Evolutionary conservation across 2,329 filamentous ascomycete genomes (phyloP).

Genomic region (Zelopaecilomyces penicillatus): DNA sequence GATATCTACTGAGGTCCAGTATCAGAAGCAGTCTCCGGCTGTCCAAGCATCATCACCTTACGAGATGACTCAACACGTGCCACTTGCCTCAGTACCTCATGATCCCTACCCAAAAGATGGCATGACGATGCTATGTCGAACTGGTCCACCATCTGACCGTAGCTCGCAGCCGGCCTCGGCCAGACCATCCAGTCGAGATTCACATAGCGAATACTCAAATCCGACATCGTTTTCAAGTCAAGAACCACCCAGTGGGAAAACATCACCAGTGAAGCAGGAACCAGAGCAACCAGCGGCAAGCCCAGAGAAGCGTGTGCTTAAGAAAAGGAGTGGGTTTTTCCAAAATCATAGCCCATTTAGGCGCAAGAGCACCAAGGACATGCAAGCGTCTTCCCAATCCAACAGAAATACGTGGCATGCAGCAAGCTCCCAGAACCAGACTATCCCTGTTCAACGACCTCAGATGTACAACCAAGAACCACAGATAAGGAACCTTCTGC

Average conservation of each 20-base stretch:
- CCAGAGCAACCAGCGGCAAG: slow-evolving; percentile 34
- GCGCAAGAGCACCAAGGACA: slow-evolving; percentile 78
- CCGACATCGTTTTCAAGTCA: slow-evolving; percentile 83
- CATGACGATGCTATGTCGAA: slow-evolving; percentile 94
- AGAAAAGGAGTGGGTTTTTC: slow-evolving; percentile 80
- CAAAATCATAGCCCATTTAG: slow-evolving; percentile 88
- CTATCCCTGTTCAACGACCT: slow-evolving; percentile 27
- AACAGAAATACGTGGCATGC: slow-evolving; percentile 55
- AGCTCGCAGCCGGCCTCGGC: slow-evolving; percentile 46
- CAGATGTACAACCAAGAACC: slow-evolving; percentile 30
- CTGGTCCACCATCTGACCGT: slow-evolving; percentile 53
- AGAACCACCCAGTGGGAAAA: slow-evolving; percentile 65
- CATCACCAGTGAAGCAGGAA: slow-evolving; percentile 64
- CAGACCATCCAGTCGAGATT: slow-evolving; percentile 76
- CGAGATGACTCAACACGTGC: slow-evolving; percentile 47
- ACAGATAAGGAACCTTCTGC: slow-evolving; percentile 26
- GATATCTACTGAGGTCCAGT: slow-evolving; percentile 12
- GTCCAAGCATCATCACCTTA: slow-evolving; percentile 22
- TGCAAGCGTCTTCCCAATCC: slow-evolving; percentile 23
- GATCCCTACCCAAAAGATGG: slow-evolving; percentile 92
- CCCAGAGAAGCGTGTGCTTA: slow-evolving; percentile 58
- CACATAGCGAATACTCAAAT: slow-evolving; percentile 83
- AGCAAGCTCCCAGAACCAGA: slow-evolving; percentile 19
- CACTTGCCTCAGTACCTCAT: slow-evolving; percentile 67
- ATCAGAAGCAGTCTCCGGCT: slow-evolving; percentile 8